These are phyloP conservation scores for Kwoniella sp. DNA, from an alignment of 768 basidiomycete species.

Conservation along the genomic window DNA sequence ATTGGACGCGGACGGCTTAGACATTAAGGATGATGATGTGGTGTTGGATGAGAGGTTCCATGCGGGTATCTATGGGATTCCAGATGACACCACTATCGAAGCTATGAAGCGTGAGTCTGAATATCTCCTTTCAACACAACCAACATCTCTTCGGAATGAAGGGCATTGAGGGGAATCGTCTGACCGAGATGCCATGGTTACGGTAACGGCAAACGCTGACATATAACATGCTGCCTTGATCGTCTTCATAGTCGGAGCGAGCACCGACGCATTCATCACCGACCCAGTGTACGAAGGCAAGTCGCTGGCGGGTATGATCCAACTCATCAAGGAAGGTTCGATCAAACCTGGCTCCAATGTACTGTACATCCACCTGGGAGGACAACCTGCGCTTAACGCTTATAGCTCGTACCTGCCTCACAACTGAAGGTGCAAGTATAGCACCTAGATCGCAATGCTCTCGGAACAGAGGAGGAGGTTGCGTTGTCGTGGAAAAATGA, in stretches of 20 bases:
- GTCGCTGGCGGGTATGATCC: slow-evolving; percentile 38
- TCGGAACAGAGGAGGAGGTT: too few species aligned
- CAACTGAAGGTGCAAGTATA: slow-evolving; percentile 2
- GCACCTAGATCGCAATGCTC: too few species aligned
- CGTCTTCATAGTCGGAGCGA: slow-evolving; percentile 27
- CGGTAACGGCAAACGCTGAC: too few species aligned
- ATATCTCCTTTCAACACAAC: too few species aligned
- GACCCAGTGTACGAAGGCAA: slow-evolving; percentile 41
- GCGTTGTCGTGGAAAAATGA: too few species aligned
- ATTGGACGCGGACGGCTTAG: slow-evolving; percentile 23
- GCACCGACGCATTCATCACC: slow-evolving; percentile 37
- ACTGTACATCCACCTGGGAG: slow-evolving; percentile 41
- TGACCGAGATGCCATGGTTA: too few species aligned
- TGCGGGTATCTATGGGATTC: slow-evolving; percentile 42
- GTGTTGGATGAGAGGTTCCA: slow-evolving; percentile 39
- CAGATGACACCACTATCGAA: slow-evolving; percentile 32
- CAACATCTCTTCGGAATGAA: too few species aligned
- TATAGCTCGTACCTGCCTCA: slow-evolving; percentile 35
- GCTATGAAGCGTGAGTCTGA: slow-evolving; percentile 34
- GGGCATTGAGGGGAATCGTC: too few species aligned
- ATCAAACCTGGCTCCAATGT: slow-evolving; percentile 35
- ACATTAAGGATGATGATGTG: slow-evolving; percentile 33
- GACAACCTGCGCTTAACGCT: slow-evolving; percentile 39
- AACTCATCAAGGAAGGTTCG: slow-evolving; percentile 32
- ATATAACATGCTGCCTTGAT: too few species aligned